phyloP scores from a whole-genome alignment of 768 basidiomycete genomes.

The Dendrothele bispora region DNA sequence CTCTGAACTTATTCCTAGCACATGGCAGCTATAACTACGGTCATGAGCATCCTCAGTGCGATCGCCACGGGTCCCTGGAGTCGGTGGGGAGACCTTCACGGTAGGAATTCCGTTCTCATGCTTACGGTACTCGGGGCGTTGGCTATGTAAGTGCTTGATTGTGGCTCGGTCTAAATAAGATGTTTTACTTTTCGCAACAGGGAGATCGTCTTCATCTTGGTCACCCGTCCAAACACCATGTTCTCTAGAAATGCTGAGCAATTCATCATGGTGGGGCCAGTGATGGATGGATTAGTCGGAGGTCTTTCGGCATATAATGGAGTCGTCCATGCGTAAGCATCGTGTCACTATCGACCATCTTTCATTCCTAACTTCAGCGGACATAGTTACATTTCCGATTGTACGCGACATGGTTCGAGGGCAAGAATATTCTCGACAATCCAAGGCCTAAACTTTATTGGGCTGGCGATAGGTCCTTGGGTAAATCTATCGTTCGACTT shows the following conservation, averaged over 20 bases:
- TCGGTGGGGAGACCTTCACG: conserved; percentile 69
- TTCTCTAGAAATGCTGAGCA: conserved; percentile 59
- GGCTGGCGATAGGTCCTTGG: conserved; percentile 76
- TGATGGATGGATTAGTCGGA: conserved; percentile 80
- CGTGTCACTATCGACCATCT: too few species aligned
- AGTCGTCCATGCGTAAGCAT: conserved; percentile 68
- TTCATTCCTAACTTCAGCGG: neutral
- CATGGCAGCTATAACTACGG: conserved; percentile 59
- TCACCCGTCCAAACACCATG: conserved; percentile 54
- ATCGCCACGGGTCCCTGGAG: conserved; percentile 89
- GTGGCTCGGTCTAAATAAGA: conserved; percentile 2
- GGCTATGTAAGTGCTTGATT: conserved; percentile 52
- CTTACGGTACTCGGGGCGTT: conserved; percentile 67
- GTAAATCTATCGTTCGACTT: too few species aligned
- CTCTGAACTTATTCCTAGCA: neutral
- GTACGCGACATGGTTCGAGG: conserved; percentile 49
- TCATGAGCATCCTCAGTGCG: conserved; percentile 76
- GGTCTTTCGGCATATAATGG: conserved; percentile 65
- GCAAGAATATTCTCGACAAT: conserved; percentile 61
- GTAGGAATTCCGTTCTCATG: conserved; percentile 73
- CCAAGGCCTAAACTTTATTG: conserved; percentile 73
- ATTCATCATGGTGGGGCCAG: conserved; percentile 73
- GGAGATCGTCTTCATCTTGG: conserved; percentile 75
- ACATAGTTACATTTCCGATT: conserved; percentile 52
- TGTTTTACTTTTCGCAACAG: conserved; percentile 36